These are phyloP conservation scores for Thraustotheca clavata DNA, from an alignment of 352 stramenopile species.

Conservation along the genomic window DNA sequence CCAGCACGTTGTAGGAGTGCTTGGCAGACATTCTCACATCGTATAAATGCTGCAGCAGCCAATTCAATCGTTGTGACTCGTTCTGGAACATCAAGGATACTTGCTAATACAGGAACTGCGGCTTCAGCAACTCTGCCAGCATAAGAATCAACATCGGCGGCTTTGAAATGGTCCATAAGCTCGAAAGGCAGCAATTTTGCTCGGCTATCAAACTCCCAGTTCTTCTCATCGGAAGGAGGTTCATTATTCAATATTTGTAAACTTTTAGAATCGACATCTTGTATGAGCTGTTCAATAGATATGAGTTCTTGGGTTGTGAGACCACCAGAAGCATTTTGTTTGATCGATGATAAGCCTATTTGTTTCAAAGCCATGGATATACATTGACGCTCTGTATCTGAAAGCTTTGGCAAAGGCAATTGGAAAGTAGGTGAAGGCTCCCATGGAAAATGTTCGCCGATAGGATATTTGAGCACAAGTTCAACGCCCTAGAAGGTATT, in stretches of 20 bases:
- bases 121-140: constrained; percentile 63
- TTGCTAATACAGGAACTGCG: constrained; percentile 53
- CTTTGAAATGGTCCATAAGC: constrained; percentile 17
- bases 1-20: constrained; percentile 66
- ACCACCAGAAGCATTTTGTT: constrained; percentile 26
- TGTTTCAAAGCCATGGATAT: constrained; percentile 66
- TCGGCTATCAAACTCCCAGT: neutral
- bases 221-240: neutral
- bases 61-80: constrained; percentile 61
- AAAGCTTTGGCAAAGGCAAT: constrained; percentile 40
- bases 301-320: constrained; percentile 9
- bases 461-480: constrained; percentile 52
- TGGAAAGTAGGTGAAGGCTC: constrained; percentile 33
- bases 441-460: constrained; percentile 59
- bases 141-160: constrained; percentile 48
- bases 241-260: neutral
- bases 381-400: constrained; percentile 48
- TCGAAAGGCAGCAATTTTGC: constrained; percentile 8
- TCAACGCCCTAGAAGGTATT: constrained; percentile 37
- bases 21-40: constrained; percentile 69
- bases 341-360: constrained; percentile 61
- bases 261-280: constrained; percentile 6
- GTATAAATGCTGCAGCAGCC: constrained; percentile 70
- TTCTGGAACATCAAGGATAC: constrained; percentile 80
- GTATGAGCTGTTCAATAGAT: neutral